phyloP scores from a whole-genome alignment of 306 rosid species.

The Crotalaria pallida region DNA sequence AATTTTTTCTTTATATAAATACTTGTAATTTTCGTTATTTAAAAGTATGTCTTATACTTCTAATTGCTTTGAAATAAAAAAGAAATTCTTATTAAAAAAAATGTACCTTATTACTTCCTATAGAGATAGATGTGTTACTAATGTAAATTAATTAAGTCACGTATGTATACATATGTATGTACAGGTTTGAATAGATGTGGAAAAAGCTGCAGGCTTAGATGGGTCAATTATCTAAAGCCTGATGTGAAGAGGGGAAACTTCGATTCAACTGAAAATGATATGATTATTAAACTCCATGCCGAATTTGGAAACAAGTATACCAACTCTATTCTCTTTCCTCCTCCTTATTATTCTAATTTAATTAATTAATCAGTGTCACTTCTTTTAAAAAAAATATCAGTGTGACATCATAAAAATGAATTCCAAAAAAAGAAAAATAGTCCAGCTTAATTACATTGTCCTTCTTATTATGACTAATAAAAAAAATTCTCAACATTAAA shows the following conservation, averaged over 20 bases:
- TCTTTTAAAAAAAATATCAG: no score
- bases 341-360: background rate
- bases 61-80: background rate
- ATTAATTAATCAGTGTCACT: background rate
- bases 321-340: background rate
- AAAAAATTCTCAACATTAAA: no score
- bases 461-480: background rate
- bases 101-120: no score
- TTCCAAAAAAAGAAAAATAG: background rate
- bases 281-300: conserved; percentile 53
- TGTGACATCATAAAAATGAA: background rate
- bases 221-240: conserved; percentile 62
- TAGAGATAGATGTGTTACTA: no score
- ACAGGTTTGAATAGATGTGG: conserved; percentile 62
- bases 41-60: no score
- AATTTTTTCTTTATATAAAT: no score
- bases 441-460: no score
- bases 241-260: conserved; percentile 56
- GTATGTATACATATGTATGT: no score
- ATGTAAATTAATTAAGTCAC: no score
- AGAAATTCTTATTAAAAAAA: no score
- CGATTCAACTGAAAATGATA: conserved; percentile 45
- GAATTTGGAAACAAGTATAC: conserved; percentile 57
- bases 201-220: conserved; percentile 60
- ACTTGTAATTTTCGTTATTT: no score